These are phyloP conservation scores for Saccharomyces hybrid DNA, from an alignment of 1,139 yeast species.

Conservation along the genomic window DNA sequence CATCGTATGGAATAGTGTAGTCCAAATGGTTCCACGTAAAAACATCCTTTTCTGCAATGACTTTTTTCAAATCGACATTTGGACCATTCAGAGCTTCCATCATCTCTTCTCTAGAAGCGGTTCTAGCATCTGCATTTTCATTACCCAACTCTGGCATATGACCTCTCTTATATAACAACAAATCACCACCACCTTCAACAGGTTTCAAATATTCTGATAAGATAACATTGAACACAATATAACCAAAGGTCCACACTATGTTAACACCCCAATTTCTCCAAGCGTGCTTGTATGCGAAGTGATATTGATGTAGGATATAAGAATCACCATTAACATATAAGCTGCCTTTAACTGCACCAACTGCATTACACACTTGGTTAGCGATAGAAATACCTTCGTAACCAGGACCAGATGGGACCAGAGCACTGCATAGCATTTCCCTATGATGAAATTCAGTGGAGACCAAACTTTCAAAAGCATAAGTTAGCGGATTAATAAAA, in stretches of 20 bases:
- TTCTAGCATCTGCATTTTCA: constrained; percentile 38
- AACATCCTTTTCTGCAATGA: constrained; percentile 37
- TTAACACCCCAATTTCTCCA: constrained; percentile 65
- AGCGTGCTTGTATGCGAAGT: constrained; percentile 44
- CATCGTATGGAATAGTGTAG: constrained; percentile 46
- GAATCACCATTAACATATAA: constrained; percentile 42
- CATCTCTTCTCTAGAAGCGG: constrained; percentile 39
- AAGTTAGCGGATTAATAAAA: constrained; percentile 50
- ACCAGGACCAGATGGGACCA: constrained; percentile 50
- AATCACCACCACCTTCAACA: constrained; percentile 50
- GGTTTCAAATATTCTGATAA: constrained; percentile 48
- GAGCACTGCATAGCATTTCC: constrained; percentile 40
- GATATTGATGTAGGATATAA: constrained; percentile 36
- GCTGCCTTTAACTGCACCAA: constrained; percentile 43
- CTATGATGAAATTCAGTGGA: constrained; percentile 51
- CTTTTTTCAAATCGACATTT: constrained; percentile 35
- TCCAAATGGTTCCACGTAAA: constrained; percentile 50
- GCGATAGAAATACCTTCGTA: constrained; percentile 37
- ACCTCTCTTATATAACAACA: constrained; percentile 50
- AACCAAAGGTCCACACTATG: constrained; percentile 48
- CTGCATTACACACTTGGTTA: constrained; percentile 42
- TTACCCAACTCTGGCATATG: constrained; percentile 40
- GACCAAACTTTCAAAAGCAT: constrained; percentile 50
- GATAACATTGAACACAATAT: constrained; percentile 39
- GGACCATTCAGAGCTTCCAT: constrained; percentile 39